Base-by-base conservation (phyloP, 2,329 filamentous ascomycete genomes). In the Calonectria pseudoturangicola region DNA sequence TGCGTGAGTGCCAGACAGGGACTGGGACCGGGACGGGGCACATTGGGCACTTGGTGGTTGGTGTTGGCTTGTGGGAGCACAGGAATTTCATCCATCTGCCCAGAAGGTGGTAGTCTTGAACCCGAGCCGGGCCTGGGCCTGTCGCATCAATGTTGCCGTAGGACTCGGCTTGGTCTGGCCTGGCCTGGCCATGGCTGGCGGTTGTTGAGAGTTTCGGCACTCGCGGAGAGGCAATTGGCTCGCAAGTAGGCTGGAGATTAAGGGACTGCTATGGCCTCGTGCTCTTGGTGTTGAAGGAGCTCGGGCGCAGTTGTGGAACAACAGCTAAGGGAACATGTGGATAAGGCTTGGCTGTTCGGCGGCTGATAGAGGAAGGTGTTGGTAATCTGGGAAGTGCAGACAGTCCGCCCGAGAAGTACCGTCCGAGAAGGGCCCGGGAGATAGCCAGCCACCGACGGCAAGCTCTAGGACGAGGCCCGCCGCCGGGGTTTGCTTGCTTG, bases 281-380 rank as follows among this genome's bases (percentile, higher is more conserved):
- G 30, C 28, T 39, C n/a, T 39, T 25, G 5, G 41, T 15, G 47
- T 28, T 21, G 28, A 41, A 43, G 30, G 33, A 25, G 64, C 45
- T 41, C 66, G n/a, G 39, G 65, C 41, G 47, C 45, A 10, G 27
- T 33, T 56, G 74, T 73, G 77, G 67, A 67, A 75, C 75, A 43
- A 45, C 10, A 43, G 33, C 9, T 71, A 43, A 51, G 72, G 70
- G 66, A 65, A 54, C 58, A 71, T 78, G 67, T 51, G 70, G 70
- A 73, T 70, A 76, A 78, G 70, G 76, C 78, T 72, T 74, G 72
- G 70, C 65, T 65, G 77, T 76, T 78, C 70, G 76, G 70, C 68
- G 70, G 73, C 60, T 70, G 74, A 65, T 67, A 68, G 70, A 69
- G 74, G 75, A 76, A 78, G 70, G 74, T 66, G 51, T 36, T 50